A percentile compares a stretch with the other conserved stretches of the same genome.
These are phyloP conservation scores for Sporothrix globosa DNA, from an alignment of 2,329 filamentous ascomycete genomes.

Conservation along the genomic window DNA sequence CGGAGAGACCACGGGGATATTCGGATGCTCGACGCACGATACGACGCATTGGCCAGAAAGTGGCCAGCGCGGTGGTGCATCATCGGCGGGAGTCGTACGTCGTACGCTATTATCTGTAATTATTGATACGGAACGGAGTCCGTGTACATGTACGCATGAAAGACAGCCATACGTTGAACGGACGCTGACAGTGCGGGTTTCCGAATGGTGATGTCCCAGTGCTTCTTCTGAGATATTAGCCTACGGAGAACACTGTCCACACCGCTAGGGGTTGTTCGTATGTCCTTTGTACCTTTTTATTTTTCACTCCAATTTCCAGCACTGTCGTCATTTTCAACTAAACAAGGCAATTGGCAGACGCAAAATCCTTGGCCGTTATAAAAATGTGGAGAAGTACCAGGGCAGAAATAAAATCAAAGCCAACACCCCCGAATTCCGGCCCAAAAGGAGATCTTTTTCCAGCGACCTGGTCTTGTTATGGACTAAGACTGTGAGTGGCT, in stretches of 20 bases:
- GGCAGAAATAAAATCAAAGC: background rate
- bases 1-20: conserved; percentile 15
- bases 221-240: background rate
- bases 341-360: conserved; percentile 13
- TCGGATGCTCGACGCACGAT: conserved; percentile 15
- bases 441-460: conserved; percentile 22
- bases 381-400: conserved; percentile 11
- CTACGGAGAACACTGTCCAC: background rate
- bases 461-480: background rate
- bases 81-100: background rate
- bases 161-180: background rate
- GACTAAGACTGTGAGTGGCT: background rate
- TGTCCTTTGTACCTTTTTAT: too few species aligned
- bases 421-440: background rate
- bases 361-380: conserved; percentile 10
- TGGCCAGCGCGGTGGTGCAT: conserved; percentile 5
- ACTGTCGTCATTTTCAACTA: conserved; percentile 13
- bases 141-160: too few species aligned
- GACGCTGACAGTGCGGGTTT: background rate
- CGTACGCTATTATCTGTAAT: background rate
- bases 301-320: background rate
- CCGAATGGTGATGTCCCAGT: background rate
- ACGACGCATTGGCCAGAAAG: conserved; percentile 11
- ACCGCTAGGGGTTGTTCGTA: too few species aligned
- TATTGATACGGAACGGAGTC: background rate